Conservation (phyloP, 73 alveolate species). For the Stentor coeruleus region DNA sequence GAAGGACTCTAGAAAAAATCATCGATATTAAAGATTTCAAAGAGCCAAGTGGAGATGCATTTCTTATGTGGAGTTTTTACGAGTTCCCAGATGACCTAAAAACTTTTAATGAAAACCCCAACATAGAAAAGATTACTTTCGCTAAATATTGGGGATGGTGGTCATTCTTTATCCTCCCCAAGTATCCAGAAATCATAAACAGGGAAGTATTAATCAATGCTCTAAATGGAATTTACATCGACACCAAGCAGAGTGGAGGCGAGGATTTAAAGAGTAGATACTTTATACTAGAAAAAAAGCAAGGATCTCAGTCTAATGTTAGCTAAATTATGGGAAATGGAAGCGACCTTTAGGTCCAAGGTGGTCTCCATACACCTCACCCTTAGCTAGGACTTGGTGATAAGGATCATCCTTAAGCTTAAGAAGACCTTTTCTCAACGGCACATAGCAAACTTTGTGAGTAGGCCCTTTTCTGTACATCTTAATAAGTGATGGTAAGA, state of each 20-base stretch:
- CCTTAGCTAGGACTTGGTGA: neutral
- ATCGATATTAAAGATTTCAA: constrained; percentile 16
- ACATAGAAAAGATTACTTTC: constrained; percentile 3
- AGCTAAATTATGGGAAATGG: too few species aligned
- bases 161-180: constrained; percentile 15
- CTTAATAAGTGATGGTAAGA: neutral
- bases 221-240: constrained; percentile 27
- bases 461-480: neutral
- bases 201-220: constrained; percentile 21
- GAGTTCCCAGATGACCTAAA: constrained; percentile 30
- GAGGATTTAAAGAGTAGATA: constrained; percentile 10
- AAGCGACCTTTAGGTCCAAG: neutral
- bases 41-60: constrained; percentile 19
- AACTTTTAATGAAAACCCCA: constrained; percentile 8
- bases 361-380: neutral
- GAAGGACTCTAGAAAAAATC: neutral
- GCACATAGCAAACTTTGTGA: neutral
- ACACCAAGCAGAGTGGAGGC: neutral
- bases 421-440: neutral
- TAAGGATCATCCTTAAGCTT: neutral
- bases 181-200: neutral
- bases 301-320: too few species aligned
- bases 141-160: neutral
- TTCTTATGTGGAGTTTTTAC: constrained; percentile 2
- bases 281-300: too few species aligned